phyloP scores from a whole-genome alignment of 345 rosid genomes.

The Isatis tinctoria region DNA sequence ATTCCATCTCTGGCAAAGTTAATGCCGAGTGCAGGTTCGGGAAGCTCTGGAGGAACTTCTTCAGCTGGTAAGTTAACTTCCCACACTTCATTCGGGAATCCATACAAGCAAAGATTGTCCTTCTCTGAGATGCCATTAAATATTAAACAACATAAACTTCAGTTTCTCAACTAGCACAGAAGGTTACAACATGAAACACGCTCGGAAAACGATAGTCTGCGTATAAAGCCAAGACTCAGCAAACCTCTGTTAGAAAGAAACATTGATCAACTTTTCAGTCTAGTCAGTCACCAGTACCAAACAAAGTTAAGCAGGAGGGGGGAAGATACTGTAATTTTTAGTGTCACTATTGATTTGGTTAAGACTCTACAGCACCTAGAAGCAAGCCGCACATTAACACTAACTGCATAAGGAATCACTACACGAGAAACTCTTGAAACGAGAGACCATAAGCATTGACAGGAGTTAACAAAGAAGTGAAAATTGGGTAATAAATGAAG shows the following conservation, averaged over 20 bases:
- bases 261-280: slow-evolving; percentile 1
- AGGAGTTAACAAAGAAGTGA: neutral
- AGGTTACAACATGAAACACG: neutral
- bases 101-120: slow-evolving; percentile 86
- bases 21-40: slow-evolving; percentile 88
- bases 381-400: neutral
- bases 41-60: slow-evolving; percentile 91
- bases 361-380: neutral
- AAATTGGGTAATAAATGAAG: neutral
- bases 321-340: neutral
- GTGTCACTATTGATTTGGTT: neutral
- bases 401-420: neutral
- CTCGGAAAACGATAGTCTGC: neutral
- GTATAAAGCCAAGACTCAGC: neutral
- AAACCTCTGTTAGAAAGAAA: neutral
- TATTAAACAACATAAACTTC: neutral
- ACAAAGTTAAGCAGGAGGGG: neutral
- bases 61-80: slow-evolving; percentile 86
- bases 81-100: slow-evolving; percentile 70
- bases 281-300: neutral
- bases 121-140: slow-evolving; percentile 45
- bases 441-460: neutral
- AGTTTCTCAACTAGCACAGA: slow-evolving; percentile 6
- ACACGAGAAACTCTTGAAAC: neutral
- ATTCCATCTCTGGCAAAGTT: slow-evolving; percentile 88